Percentiles rank a stretch among this genome's conserved stretches.
Conservation (phyloP, 495 filamentous ascomycete genomes). For the Annulohypoxylon bovei region DNA sequence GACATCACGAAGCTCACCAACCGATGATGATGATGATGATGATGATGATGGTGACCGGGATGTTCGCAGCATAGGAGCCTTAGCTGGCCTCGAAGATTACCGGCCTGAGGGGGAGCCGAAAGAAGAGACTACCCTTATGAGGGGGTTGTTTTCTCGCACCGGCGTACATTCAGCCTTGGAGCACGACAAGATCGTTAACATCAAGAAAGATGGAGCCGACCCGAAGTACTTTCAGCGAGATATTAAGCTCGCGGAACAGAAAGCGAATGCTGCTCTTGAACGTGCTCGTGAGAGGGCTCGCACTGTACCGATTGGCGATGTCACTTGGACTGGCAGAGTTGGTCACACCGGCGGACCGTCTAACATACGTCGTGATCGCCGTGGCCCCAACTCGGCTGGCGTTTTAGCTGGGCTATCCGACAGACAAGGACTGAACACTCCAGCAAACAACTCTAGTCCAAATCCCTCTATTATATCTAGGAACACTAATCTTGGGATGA, state of each 20-base stretch:
- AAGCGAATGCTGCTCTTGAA: constrained; percentile 77
- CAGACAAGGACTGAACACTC: constrained; percentile 57
- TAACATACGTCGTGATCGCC: constrained; percentile 50
- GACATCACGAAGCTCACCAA: constrained; percentile 44
- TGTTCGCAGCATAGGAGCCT: constrained; percentile 50
- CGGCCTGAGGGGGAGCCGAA: constrained; percentile 45
- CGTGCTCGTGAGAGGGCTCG: constrained; percentile 76
- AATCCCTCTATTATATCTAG: constrained; percentile 36
- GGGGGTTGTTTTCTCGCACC: constrained; percentile 84
- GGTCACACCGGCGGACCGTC: constrained; percentile 73
- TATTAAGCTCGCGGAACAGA: constrained; percentile 80
- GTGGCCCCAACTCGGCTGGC: constrained; percentile 62
- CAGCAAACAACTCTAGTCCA: constrained; percentile 43
- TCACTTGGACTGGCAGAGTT: constrained; percentile 91
- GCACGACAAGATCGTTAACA: constrained; percentile 85
- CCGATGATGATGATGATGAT: constrained; percentile 47
- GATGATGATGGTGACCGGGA: constrained; percentile 44
- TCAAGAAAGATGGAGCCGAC: constrained; percentile 71
- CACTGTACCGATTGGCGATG: constrained; percentile 78
- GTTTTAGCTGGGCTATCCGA: constrained; percentile 69
- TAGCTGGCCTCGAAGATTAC: constrained; percentile 52
- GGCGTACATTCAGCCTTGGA: constrained; percentile 86
- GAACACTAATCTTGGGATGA: constrained; percentile 46
- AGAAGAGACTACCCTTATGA: constrained; percentile 76
- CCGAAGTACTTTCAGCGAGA: constrained; percentile 80